Evolutionary conservation across 1,284 basidiomycete genomes (phyloP).

Genomic region (Ceratobasidium sp.): DNA sequence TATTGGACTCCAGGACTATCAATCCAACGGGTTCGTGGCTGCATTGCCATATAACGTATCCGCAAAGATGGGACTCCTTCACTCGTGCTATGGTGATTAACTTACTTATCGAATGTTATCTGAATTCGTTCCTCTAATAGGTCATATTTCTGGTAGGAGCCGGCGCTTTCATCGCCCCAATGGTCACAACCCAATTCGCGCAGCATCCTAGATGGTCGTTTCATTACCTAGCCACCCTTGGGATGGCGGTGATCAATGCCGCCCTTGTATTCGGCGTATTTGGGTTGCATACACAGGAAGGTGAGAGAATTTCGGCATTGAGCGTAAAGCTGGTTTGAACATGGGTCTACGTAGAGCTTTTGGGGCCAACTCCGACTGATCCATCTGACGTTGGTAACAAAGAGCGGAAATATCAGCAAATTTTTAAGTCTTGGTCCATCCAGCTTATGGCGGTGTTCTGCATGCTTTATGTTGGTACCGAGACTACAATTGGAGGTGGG

Average conservation of each 20-base stretch:
- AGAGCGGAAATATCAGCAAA: slow-evolving; percentile 45
- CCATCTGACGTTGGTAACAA: slow-evolving; percentile 22
- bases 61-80: slow-evolving; percentile 47
- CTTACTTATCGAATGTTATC: background rate
- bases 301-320: background rate
- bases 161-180: slow-evolving; percentile 47
- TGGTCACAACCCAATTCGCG: slow-evolving; percentile 49
- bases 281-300: slow-evolving; percentile 54
- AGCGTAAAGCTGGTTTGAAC: background rate
- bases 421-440: slow-evolving; percentile 51
- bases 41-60: slow-evolving; percentile 41
- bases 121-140: background rate
- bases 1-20: slow-evolving; percentile 38
- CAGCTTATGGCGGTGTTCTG: slow-evolving; percentile 65
- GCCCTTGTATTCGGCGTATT: slow-evolving; percentile 55
- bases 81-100: slow-evolving; percentile 45
- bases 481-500: slow-evolving; percentile 62
- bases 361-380: slow-evolving; percentile 11
- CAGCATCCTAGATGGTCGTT: slow-evolving; percentile 48
- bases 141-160: slow-evolving; percentile 21
- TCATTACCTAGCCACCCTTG: slow-evolving; percentile 47
- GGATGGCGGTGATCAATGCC: slow-evolving; percentile 51
- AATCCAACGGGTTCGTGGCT: slow-evolving; percentile 47
- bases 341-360: slow-evolving; percentile 7
- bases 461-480: slow-evolving; percentile 65